Percentiles rank a stretch among this genome's conserved stretches.
Conservation (phyloP, 768 basidiomycete genomes). For the Russula sp. region DNA sequence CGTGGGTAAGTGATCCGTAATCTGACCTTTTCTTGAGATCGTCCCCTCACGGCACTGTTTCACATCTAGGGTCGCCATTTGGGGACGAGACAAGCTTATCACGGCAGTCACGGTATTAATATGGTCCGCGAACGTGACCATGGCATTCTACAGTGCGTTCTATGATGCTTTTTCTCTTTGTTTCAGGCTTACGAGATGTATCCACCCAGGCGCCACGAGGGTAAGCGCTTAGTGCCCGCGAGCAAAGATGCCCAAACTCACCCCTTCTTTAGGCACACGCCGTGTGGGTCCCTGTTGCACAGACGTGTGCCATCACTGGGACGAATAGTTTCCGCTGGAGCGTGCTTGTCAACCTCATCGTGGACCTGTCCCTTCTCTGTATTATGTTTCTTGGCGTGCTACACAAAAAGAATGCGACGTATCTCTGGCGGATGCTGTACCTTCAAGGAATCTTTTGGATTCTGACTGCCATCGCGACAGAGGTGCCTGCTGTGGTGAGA, state of each 20-base stretch:
- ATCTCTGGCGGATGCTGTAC: slow-evolving; percentile 23
- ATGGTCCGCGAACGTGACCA: slow-evolving; percentile 8
- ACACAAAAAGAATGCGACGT: slow-evolving; percentile 16
- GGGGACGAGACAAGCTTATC: slow-evolving; percentile 12
- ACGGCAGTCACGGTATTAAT: not conserved
- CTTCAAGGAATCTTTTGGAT: slow-evolving; percentile 22
- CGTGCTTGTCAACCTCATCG: slow-evolving; percentile 15
- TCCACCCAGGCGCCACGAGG: slow-evolving; percentile 5
- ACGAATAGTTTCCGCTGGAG: slow-evolving; percentile 20
- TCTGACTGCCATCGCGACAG: slow-evolving; percentile 4
- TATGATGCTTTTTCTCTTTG: not conserved
- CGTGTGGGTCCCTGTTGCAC: not conserved
- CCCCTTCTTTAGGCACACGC: not conserved
- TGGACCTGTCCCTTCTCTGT: slow-evolving; percentile 16
- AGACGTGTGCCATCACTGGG: slow-evolving; percentile 7
- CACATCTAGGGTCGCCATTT: slow-evolving; percentile 17
- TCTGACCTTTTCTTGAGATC: not conserved
- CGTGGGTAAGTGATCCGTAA: slow-evolving; percentile 15
- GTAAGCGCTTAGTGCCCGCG: not conserved
- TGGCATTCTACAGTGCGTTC: slow-evolving; percentile 14
- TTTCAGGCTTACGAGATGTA: not conserved
- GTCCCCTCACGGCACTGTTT: not conserved
- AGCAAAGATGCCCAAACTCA: no score
- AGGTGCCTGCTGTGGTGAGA: slow-evolving; percentile 22
- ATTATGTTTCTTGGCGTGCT: slow-evolving; percentile 22